Evolutionary conservation across 1,284 basidiomycete genomes (phyloP).

Genomic region (Malassezia sp.): DNA sequence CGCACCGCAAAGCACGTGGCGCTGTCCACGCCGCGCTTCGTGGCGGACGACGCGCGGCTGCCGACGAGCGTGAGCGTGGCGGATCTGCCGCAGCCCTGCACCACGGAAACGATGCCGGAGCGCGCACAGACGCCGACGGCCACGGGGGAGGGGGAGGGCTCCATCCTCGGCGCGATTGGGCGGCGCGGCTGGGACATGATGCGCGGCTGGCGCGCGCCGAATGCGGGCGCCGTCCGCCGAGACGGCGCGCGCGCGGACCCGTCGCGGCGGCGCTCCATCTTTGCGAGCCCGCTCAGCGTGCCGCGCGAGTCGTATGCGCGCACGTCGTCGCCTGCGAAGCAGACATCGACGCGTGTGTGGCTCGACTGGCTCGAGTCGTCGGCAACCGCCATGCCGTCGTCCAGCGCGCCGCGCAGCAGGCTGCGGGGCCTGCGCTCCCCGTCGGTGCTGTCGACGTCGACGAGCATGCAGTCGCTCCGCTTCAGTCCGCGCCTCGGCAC

Average conservation of each 20-base stretch:
- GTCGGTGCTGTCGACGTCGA: constrained; percentile 11
- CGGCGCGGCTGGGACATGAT: constrained; percentile 13
- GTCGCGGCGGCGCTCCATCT: constrained; percentile 12
- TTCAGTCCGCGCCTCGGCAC: not conserved
- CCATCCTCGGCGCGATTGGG: constrained; percentile 8
- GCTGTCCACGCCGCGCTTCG: too few species aligned
- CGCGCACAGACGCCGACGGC: too few species aligned
- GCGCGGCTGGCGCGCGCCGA: constrained; percentile 3
- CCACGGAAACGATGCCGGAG: not conserved
- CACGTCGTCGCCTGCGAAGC: not conserved
- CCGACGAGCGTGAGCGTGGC: constrained; percentile 1
- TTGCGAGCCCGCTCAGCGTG: constrained; percentile 1
- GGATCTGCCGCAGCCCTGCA: not conserved
- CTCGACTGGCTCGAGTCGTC: constrained; percentile 21
- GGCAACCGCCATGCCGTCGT: not conserved
- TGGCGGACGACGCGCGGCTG: too few species aligned
- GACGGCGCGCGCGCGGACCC: not conserved
- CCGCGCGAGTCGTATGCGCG: not conserved
- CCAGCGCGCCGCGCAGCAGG: not conserved
- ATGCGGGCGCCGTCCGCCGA: not conserved
- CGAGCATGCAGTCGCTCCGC: constrained; percentile 16
- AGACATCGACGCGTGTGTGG: constrained; percentile 18
- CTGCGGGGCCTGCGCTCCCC: constrained; percentile 12
- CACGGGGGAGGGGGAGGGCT: not conserved
- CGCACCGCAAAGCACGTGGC: too few species aligned